Evolutionary conservation across 352 stramenopile genomes (phyloP), one percentile per base, ranked within the genome.

Genomic region (Phytophthora cactorum): DNA sequence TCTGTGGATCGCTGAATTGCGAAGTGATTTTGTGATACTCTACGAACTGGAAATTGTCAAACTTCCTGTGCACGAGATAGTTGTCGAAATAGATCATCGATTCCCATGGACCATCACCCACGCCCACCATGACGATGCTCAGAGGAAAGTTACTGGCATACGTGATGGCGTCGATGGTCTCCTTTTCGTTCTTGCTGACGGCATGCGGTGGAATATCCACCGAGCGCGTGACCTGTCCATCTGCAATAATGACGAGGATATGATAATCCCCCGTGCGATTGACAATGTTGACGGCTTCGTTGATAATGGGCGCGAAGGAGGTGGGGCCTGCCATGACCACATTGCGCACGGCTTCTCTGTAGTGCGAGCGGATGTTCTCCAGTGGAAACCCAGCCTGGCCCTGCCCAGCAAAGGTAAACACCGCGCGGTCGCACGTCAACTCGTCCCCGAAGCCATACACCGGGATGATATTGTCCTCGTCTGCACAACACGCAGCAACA

Each of bases 1-100:
- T 78, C 57, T 88, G 70, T 17, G 80, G 72, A 17, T 72, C 68
- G 32, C 63, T 67, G 31, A 80, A 84, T 47, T 80, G 74, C 8
- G 74, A 73, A 2, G 72, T 79, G 43, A 89, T 85, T 72, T 90
- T 91, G 63, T 91, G 71, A 45, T 92, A 97, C 36, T 96, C 82
- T 47, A 97, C 84, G 57, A 95, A 96, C 63, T 95, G 85, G 55
- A 97, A 95, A 58, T 95, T 95, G 74, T 96, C 89, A 63, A 95
- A 95, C 34, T 87, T 80, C 56, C 86, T 81, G 66, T 91, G 70
- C 28, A 85, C 55, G 32, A 95, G 78, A 65, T 93, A 89, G 63
- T 92, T 77, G 68, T 93, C 84, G 64, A 92, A 91, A 61, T 91
- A 86, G 43, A 86, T 86, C 81, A 94, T 90, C 17, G 78, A 85